Conservation (phyloP, 441 rosid species). For the Manihot esculenta region DNA sequence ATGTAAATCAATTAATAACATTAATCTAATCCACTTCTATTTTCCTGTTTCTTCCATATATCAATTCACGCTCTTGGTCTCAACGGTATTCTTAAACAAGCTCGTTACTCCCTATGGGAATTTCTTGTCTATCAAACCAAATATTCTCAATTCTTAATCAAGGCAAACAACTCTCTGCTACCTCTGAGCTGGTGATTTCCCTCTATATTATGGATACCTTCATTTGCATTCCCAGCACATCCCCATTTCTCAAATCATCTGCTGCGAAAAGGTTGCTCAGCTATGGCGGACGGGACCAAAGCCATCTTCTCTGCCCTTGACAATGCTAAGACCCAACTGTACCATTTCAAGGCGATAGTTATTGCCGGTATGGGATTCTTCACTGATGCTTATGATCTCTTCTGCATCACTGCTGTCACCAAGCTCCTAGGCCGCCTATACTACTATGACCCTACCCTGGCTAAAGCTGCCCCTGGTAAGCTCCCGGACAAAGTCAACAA, state of each 20-base stretch:
- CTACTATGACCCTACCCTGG: constrained; percentile 31
- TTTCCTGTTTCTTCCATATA: neutral
- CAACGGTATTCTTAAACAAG: neutral
- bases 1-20: too few species aligned
- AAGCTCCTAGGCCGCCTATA: constrained; percentile 50
- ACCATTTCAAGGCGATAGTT: constrained; percentile 59
- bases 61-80: constrained; percentile 1
- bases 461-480: constrained; percentile 29
- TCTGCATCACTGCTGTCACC: constrained; percentile 52
- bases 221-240: neutral
- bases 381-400: constrained; percentile 63
- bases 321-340: constrained; percentile 51
- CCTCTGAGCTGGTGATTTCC: neutral
- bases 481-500: constrained; percentile 38
- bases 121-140: constrained; percentile 28
- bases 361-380: constrained; percentile 67
- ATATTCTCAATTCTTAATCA: neutral
- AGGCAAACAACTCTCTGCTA: neutral
- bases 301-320: constrained; percentile 45
- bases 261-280: constrained; percentile 2
- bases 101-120: constrained; percentile 20
- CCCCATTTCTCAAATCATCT: constrained; percentile 9
- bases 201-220: constrained; percentile 2
- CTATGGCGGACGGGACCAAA: constrained; percentile 32
- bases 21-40: too few species aligned